These are phyloP conservation scores for Bromus sterilis DNA, from an alignment of 176 grass and related monocot genomes.

Conservation along the genomic window DNA sequence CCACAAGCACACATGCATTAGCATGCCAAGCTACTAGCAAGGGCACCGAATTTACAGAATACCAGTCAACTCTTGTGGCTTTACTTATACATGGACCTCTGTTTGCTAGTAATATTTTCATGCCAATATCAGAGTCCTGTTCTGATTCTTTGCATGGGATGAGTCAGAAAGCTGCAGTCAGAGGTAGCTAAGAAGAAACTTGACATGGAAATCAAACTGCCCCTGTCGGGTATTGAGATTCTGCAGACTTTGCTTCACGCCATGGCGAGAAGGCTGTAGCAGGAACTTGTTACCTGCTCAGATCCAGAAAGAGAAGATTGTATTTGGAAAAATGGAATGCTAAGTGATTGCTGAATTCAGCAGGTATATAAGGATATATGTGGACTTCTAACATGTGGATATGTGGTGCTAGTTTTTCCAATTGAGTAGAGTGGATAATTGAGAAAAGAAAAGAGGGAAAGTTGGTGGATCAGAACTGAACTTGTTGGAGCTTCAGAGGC, in stretches of 20 bases:
- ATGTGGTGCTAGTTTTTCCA: constrained; percentile 20
- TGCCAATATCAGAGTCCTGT: background rate
- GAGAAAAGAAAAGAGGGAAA: background rate
- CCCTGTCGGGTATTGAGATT: background rate
- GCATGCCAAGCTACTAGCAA: background rate
- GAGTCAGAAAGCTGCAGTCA: background rate
- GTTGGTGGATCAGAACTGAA: background rate
- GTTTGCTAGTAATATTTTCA: background rate
- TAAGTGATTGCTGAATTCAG: background rate
- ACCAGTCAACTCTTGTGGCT: background rate
- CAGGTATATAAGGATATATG: background rate
- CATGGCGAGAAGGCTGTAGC: background rate
- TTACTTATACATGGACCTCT: background rate
- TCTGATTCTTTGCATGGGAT: background rate
- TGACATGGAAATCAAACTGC: background rate
- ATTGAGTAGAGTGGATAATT: constrained; percentile 8
- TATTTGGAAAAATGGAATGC: background rate
- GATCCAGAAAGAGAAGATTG: background rate
- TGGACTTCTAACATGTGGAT: constrained; percentile 12
- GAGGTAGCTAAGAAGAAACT: background rate
- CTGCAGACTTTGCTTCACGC: background rate
- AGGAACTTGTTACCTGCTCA: background rate
- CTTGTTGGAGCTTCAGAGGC: background rate
- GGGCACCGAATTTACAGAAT: background rate
- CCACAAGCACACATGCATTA: background rate